Evolutionary conservation across 345 rosid species (phyloP).

Genomic region (Hypericum androsaemum): DNA sequence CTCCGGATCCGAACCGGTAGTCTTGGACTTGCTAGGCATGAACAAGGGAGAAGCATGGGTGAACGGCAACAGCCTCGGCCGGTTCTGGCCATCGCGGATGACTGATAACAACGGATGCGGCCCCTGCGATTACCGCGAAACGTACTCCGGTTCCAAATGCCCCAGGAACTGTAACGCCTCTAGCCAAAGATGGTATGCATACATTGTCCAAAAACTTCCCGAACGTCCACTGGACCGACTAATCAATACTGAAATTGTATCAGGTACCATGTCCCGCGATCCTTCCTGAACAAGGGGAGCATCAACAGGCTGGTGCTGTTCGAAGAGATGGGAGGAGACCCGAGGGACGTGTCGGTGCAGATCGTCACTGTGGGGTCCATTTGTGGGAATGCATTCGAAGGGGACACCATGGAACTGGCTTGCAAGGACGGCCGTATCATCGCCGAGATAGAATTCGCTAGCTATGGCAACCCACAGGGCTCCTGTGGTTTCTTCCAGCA

Average conservation of each 20-base stretch:
- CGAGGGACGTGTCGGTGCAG: conserved; percentile 3
- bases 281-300: conserved; percentile 4
- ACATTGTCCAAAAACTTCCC: no score
- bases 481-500: no score
- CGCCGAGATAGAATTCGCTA: no score
- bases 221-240: no score
- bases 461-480: no score
- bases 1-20: no score
- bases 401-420: conserved; percentile 9
- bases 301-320: conserved; percentile 9
- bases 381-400: conserved; percentile 4
- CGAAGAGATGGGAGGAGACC: conserved; percentile 11
- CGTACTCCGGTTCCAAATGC: neutral
- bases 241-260: no score
- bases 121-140: neutral
- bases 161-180: neutral
- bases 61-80: conserved; percentile 4
- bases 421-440: no score
- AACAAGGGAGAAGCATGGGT: neutral
- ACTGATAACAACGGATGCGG: conserved; percentile 4
- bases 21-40: neutral
- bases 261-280: conserved; percentile 19
- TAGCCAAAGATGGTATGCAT: no score
- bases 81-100: neutral
- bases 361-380: conserved; percentile 2